A percentile compares a stretch with the other conserved stretches of the same genome.
phyloP scores from a whole-genome alignment of 78 protist species.

The Protostelium mycophagum region DNA sequence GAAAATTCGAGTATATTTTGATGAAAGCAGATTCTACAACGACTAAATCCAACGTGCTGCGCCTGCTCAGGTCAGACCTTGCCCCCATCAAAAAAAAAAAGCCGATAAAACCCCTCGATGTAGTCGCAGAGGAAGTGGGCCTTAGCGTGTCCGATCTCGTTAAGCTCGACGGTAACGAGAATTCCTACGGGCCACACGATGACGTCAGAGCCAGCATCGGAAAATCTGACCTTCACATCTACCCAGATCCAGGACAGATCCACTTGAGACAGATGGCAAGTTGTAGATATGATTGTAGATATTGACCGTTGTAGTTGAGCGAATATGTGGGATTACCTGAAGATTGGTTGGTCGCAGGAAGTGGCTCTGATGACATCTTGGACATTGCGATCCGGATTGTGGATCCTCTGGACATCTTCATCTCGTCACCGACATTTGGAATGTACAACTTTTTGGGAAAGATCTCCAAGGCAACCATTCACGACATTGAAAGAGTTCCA shows the following conservation, averaged over 20 bases:
- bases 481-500: background rate
- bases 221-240: background rate
- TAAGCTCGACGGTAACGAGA: background rate
- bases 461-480: background rate
- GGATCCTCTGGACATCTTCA: background rate
- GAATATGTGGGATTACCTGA: background rate
- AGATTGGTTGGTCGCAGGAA: background rate
- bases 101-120: background rate
- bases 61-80: background rate
- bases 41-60: too few relatives aligned
- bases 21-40: too few relatives aligned
- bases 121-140: background rate
- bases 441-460: conserved; percentile 3
- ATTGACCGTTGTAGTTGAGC: background rate
- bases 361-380: conserved; percentile 1
- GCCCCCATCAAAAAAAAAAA: background rate
- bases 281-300: too few relatives aligned
- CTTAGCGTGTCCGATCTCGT: background rate
- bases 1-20: too few relatives aligned
- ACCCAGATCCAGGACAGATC: conserved; percentile 10
- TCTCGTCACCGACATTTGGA: background rate
- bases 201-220: background rate
- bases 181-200: conserved; percentile 3
- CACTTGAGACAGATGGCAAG: too few relatives aligned
- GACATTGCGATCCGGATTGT: background rate